phyloP scores from a whole-genome alignment of 352 stramenopile species.

The Phytophthora pistaciae region DNA sequence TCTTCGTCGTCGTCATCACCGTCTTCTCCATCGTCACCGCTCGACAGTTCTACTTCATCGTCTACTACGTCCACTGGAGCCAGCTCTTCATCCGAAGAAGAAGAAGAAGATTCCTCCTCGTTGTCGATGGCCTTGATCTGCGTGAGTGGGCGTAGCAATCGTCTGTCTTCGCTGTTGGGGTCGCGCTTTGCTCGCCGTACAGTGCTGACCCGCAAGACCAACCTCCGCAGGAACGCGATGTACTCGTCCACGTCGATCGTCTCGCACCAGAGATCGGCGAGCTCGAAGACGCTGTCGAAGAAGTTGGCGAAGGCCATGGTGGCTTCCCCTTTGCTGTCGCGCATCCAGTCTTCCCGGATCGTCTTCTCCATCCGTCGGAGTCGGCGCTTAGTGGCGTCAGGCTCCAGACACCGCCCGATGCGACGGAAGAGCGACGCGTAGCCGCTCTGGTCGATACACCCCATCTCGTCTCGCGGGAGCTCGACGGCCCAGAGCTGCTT shows the following conservation, averaged over 20 bases:
- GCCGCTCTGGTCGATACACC: slow-evolving; percentile 65
- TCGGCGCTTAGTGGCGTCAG: slow-evolving; percentile 40
- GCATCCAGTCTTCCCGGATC: slow-evolving; percentile 71
- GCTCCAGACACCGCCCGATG: slow-evolving; percentile 62
- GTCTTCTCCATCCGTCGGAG: slow-evolving; percentile 47
- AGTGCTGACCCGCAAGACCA: slow-evolving; percentile 52
- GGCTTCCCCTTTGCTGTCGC: slow-evolving; percentile 61
- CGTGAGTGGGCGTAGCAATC: slow-evolving; percentile 54
- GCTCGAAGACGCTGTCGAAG: slow-evolving; percentile 80
- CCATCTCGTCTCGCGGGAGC: slow-evolving; percentile 59
- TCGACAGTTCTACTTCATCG: slow-evolving; percentile 37
- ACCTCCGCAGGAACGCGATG: slow-evolving; percentile 53
- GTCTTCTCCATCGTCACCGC: slow-evolving; percentile 4
- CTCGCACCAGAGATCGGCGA: slow-evolving; percentile 80
- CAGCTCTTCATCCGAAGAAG: slow-evolving; percentile 29
- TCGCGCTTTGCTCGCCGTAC: slow-evolving; percentile 21
- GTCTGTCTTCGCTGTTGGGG: slow-evolving; percentile 20
- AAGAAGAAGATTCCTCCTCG: slow-evolving; percentile 50
- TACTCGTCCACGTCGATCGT: slow-evolving; percentile 77
- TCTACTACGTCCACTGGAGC: slow-evolving; percentile 8
- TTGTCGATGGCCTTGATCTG: slow-evolving; percentile 56
- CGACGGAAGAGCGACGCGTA: slow-evolving; percentile 69
- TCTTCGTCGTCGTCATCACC: slow-evolving; percentile 32
- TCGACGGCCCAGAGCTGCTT: slow-evolving; percentile 69
- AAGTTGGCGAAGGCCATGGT: slow-evolving; percentile 77